A percentile compares a stretch with the other conserved stretches of the same genome.
These are phyloP conservation scores for Blastobotrys terrestris DNA, from an alignment of 805 yeast genomes.

Conservation along the genomic window DNA sequence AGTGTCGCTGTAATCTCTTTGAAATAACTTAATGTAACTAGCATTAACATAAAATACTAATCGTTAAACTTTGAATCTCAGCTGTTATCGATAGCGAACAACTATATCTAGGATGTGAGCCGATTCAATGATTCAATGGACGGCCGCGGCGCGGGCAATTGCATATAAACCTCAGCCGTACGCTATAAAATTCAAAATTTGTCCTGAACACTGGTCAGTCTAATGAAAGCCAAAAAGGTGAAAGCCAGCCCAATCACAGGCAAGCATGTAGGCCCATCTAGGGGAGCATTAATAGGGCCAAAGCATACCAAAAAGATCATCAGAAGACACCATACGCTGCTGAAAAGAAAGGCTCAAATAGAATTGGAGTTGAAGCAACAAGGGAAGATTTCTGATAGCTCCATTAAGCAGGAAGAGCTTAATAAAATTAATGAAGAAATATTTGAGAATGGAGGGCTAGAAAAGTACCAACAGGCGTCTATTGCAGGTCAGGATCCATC, in stretches of 20 bases:
- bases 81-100: too few relatives aligned
- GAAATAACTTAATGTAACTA: too few relatives aligned
- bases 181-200: too few relatives aligned
- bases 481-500: constrained; percentile 69
- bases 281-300: constrained; percentile 17
- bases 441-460: constrained; percentile 63
- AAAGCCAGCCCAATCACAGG: not conserved
- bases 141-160: too few relatives aligned
- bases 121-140: too few relatives aligned
- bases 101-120: too few relatives aligned
- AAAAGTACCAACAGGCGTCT: constrained; percentile 79
- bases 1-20: constrained; percentile 66
- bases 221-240: not conserved
- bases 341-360: constrained; percentile 42
- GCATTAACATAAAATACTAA: too few relatives aligned
- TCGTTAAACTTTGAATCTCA: too few relatives aligned
- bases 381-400: constrained; percentile 20
- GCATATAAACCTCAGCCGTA: too few relatives aligned
- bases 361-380: constrained; percentile 9
- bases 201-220: too few relatives aligned
- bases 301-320: constrained; percentile 58
- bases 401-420: constrained; percentile 23
- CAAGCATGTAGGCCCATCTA: not conserved
- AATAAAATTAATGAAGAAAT: constrained; percentile 60
- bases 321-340: constrained; percentile 66